Conservation (phyloP, 2,329 filamentous ascomycete genomes). For the Trichoderma atrobrunneum region DNA sequence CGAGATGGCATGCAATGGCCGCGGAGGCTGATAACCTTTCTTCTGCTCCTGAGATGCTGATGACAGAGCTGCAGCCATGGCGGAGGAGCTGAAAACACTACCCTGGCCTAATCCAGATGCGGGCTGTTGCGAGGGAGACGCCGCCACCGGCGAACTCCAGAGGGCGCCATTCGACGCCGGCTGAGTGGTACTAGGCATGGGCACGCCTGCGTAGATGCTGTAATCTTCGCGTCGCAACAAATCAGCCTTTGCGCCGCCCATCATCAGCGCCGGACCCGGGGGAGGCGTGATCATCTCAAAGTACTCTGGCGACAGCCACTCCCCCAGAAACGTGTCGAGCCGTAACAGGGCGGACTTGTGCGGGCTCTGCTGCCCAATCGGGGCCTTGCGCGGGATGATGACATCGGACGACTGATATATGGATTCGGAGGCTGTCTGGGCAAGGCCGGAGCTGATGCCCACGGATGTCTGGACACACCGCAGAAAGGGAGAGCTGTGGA, state of each 20-base stretch:
- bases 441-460: slow-evolving; percentile 80
- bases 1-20: slow-evolving; percentile 80
- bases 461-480: slow-evolving; percentile 91
- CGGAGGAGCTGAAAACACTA: slow-evolving; percentile 28
- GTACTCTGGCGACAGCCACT: slow-evolving; percentile 93
- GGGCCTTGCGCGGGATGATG: slow-evolving; percentile 33
- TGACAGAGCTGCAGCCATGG: slow-evolving; percentile 37
- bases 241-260: slow-evolving; percentile 84
- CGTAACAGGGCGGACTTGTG: slow-evolving; percentile 65
- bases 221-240: slow-evolving; percentile 74
- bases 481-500: slow-evolving; percentile 92
- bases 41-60: slow-evolving; percentile 26
- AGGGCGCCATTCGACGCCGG: slow-evolving; percentile 26
- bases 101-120: slow-evolving; percentile 29
- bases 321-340: slow-evolving; percentile 87
- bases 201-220: slow-evolving; percentile 40
- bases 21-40: slow-evolving; percentile 68
- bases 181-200: slow-evolving; percentile 16
- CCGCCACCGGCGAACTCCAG: slow-evolving; percentile 34
- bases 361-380: slow-evolving; percentile 28
- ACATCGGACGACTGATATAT: slow-evolving; percentile 34
- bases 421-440: slow-evolving; percentile 47
- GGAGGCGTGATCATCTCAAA: slow-evolving; percentile 90
- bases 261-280: slow-evolving; percentile 80
- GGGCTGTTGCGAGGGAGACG: slow-evolving; percentile 23